Evolutionary conservation across 257 asterid species (phyloP), one percentile per base, ranked within the genome.

Genomic region (Henckelia pumila): DNA sequence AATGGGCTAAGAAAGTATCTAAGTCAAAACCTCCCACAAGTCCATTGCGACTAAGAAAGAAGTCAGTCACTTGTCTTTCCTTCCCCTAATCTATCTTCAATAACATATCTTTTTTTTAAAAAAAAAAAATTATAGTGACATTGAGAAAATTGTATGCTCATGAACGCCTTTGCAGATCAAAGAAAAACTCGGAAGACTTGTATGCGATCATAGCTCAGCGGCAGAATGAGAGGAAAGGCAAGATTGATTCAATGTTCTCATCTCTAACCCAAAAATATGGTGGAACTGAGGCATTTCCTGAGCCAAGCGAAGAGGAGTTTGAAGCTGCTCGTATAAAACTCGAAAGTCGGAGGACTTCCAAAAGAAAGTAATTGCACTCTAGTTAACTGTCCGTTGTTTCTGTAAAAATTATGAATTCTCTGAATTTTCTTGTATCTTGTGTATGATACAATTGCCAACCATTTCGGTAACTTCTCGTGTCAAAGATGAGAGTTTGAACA

Each of bases 301-400:
- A 88, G 71, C 99, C 99, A 37, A 88, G 87, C 67, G 96, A 93
- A 71, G 97, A 86, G 78, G 99, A 94, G 74, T 91, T 94, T 53
- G 95, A 88, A 88, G 96, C 97, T 74, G 86, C 90, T 70, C 84
- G 84, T 30, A 75, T 35, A 61, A 94, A 74, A 72, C 82, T 94
- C 2, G 96, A 88, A 77, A 80, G 85, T 23, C 82, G 78, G 64
- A 84, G 71, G 78, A 72, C 64, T 56, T 85, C 89, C 29, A 88
- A 90, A 79, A 71, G 82, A 20, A 90, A 88, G 85, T 77, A 79
- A 77, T 16, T 63, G 26, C 59, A 64, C 11, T 35, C 37, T 56
- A 14, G 37, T 55, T 26, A 28, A 59, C 47, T 76, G 8, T 1
- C 7, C 52, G 26, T 13, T 60, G 16, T 44, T 14, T 47, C 59